A percentile compares a stretch with the other conserved stretches of the same genome.
phyloP scores from a whole-genome alignment of 164 flowering plant species.

The Sextonia rubra region DNA sequence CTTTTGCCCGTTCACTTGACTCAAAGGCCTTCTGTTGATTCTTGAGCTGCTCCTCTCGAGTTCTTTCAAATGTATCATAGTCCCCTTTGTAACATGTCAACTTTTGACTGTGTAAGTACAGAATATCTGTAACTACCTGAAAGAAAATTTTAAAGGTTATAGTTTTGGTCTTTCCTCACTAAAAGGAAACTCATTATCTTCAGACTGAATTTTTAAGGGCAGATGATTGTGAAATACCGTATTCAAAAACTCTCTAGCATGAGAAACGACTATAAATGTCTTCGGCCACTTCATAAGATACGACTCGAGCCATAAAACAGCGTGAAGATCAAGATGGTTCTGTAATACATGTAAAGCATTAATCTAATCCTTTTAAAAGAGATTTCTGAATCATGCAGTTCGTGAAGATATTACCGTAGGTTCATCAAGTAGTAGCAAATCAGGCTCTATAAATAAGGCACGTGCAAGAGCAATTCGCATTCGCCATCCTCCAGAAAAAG shows the following conservation, averaged over 20 bases:
- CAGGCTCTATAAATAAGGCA: conserved; percentile 95
- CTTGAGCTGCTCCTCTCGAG: conserved; percentile 77
- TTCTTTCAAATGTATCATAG: conserved; percentile 93
- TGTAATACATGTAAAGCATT: conserved; percentile 25
- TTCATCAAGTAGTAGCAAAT: conserved; percentile 91
- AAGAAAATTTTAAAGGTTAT: conserved; percentile 1
- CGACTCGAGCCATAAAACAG: conserved; percentile 92
- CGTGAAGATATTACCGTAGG: conserved; percentile 56
- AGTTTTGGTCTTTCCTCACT: not conserved
- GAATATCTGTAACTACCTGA: conserved; percentile 96
- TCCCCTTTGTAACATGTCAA: conserved; percentile 73
- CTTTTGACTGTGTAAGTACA: conserved; percentile 86
- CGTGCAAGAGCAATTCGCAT: conserved; percentile 99
- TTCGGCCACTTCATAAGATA: conserved; percentile 95
- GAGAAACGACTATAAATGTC: conserved; percentile 96
- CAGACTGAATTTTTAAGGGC: not conserved
- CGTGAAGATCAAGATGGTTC: conserved; percentile 99
- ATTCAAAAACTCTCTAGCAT: conserved; percentile 98
- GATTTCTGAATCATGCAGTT: not conserved
- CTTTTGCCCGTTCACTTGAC: conserved; percentile 70
- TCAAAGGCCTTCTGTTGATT: conserved; percentile 91
- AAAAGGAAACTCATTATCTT: not conserved
- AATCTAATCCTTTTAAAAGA: not conserved
- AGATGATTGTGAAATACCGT: conserved; percentile 39
- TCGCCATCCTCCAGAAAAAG: conserved; percentile 99